Base-by-base conservation (phyloP, 208 protist species). In the Vickermania ingenoplastis region DNA sequence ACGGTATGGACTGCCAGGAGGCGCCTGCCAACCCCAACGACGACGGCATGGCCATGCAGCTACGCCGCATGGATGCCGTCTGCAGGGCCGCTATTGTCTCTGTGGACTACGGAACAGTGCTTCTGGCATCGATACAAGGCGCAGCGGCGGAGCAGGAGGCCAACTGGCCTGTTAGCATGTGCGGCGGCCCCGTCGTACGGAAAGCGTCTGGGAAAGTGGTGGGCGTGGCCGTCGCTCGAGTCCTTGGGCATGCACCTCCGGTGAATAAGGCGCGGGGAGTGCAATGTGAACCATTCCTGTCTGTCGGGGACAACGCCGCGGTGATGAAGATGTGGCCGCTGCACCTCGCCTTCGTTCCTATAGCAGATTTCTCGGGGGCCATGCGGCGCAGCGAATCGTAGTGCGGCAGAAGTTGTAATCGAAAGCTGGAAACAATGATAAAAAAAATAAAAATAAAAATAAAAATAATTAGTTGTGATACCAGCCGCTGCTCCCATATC, bases 61-160 rank as follows among this genome's bases (percentile, higher is more conserved):
- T 67, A 45, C 57, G 61, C 57, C 63, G 63, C 11, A 56, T 94
- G 50, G 27, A 75, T 3, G 87, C 71, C 0, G 71, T 76, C 17
- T 91, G 79, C 57, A 81, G 78, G 65, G 83, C 84, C 5, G 83
- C 78, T 21, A 59, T 91, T 21, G 70, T 90, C 22, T 85, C 88
- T 1, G 57, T 86, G n/a, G 81, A 91, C 67, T 94, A 91, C 61
- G 88, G 88, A 41, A 94, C 84, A 0, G 88, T 94, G 2, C 55
- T 91, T 41, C 60, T 89, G 11, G 80, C 79, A 21, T 78, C 79
- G 5, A 55, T 86, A 22, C 45, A 82, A 48, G 24, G 21, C 22
- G 50, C 50, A 25, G 11, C 50, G 50, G n/a, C 36, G 2, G 41
- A 27, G 1, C 23, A 41, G 31, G 56, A 61, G 48, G 59, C 62